Evolutionary conservation across 306 rosid species (phyloP), one percentile per base, ranked within the genome.

Genomic region (Delonix regia): DNA sequence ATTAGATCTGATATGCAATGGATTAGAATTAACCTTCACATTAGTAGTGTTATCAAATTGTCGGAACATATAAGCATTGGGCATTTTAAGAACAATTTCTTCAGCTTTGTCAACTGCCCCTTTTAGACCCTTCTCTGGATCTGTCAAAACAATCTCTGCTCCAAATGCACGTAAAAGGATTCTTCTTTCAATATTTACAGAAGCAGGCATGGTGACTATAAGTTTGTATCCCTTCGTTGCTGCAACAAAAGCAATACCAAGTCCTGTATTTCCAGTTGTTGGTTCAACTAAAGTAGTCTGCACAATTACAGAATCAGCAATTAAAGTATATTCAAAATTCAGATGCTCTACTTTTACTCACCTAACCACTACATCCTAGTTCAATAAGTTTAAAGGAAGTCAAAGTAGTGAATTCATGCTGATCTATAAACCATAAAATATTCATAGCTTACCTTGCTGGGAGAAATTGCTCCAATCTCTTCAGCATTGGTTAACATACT

Each of bases 281-380:
- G 99, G 97, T 81, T 94, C 99, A 81, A 94, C 99, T 86, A 94
- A 88, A 83, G 87, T 77, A 81, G 83, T 90, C 99, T 92, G 89
- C 88, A 83, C 33, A 39, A 74, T 78, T 59, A 67, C 59, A 83
- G 24, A 73, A 52, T 68, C 55, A 73, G 68, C 66, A 76, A 56
- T 12, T 63, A 71, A 52, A 2, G 67, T 65, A 86, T 70, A 55
- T 22, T 16, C 38, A 56, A 80, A 59, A 83, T 30, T 42, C 15
- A 36, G 64, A n/a, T 16, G 69, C 76, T 74, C 21, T 18, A 42
- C 71, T 21, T 55, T 56, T 75, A 56, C 45, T 42, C 28, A 74
- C 62, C 51, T 19, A 82, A 22, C 59, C 41, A 67, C 67, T 21
- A 73, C 9, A 78, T 81, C 47, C 30, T 73, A 59, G 39, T 34